Base-by-base conservation (phyloP, 176 grass and related monocot genomes). In the Oryza australiensis region DNA sequence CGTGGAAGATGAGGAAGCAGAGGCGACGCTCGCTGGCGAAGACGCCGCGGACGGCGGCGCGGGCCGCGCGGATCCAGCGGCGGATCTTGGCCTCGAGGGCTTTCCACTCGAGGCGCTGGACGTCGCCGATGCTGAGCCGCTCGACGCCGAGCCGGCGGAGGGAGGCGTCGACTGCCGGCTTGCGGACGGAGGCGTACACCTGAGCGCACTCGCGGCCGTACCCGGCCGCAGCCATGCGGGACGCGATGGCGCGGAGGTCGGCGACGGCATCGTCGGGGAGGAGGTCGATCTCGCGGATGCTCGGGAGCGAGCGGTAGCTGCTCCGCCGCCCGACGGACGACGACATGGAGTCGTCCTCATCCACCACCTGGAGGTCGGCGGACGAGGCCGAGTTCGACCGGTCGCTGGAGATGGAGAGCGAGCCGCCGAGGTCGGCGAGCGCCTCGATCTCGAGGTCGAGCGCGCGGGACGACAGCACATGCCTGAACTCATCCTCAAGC, bases 251-350 rank as follows among this genome's bases (percentile, higher is more conserved):
- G 65, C 92, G 81, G 49, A 98, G 87, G 82, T 98, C 95, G 0
- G 89, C 78, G 46, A 98, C 85, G 65, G 93, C 96, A 23, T 98
- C 93, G 30, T 86, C 78, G 14, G 96, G 96, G 9, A 98, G 80
- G 70, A 98, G 92, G 74, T 98, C 96, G 79, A 98, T 91, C 85
- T 98, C 92, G 51, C 90, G 89, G 65, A 98, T 91, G 85, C 95
- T 98, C 20, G 73, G 86, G 33, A 83, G 79, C 55, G 90, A 95
- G 70, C 84, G 86, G 84, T 87, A 93, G 81, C 62, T 93, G 71
- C 90, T 92, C 46, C 86, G 86, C 23, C 89, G 74, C 73, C 82
- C 73, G 38, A 80, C 64, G 67, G 77, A 49, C 82, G 77, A 76
- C 64, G 83, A 75, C 24, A 82, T 51, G 23, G 82, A 80, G 62